Evolutionary conservation across 2,329 filamentous ascomycete genomes (phyloP).

Genomic region (Alternaria ventricosa): DNA sequence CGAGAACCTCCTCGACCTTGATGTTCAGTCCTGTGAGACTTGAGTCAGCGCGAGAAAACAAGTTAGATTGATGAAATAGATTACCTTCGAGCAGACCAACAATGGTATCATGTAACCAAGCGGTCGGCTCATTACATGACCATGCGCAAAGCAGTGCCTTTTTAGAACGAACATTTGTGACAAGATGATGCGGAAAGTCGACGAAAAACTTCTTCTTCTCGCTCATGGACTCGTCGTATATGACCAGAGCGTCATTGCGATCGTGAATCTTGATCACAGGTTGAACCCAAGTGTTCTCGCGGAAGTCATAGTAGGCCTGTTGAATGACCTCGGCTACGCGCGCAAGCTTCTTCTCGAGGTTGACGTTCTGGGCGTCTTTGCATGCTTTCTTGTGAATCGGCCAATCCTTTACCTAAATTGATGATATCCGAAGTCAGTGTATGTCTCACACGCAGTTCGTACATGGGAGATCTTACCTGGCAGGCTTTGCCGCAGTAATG

Average conservation of each 20-base stretch:
- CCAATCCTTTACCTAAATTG: not conserved
- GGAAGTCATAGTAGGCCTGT: conserved; percentile 7
- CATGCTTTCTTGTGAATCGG: not conserved
- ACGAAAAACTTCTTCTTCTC: not conserved
- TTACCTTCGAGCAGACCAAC: not conserved
- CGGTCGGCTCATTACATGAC: conserved; percentile 1
- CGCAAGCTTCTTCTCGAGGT: not conserved
- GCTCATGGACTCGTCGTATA: not conserved
- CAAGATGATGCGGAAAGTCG: not conserved
- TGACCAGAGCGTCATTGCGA: not conserved
- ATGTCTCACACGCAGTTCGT: not conserved
- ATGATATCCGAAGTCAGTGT: not conserved
- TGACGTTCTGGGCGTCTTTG: not conserved
- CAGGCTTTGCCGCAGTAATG: conserved; percentile 5
- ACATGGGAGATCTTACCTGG: not conserved
- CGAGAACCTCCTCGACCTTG: not conserved
- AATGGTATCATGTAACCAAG: not conserved
- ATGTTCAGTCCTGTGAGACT: not conserved
- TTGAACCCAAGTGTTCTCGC: conserved; percentile 7
- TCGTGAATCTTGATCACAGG: not conserved
- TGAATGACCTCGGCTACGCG: conserved; percentile 1
- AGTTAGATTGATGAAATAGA: fast-evolving
- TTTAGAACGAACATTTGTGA: not conserved
- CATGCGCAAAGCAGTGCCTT: not conserved
- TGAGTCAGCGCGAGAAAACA: not conserved